Base-by-base conservation (phyloP, 2,329 filamentous ascomycete genomes). In the Aureobasidium pullulans region DNA sequence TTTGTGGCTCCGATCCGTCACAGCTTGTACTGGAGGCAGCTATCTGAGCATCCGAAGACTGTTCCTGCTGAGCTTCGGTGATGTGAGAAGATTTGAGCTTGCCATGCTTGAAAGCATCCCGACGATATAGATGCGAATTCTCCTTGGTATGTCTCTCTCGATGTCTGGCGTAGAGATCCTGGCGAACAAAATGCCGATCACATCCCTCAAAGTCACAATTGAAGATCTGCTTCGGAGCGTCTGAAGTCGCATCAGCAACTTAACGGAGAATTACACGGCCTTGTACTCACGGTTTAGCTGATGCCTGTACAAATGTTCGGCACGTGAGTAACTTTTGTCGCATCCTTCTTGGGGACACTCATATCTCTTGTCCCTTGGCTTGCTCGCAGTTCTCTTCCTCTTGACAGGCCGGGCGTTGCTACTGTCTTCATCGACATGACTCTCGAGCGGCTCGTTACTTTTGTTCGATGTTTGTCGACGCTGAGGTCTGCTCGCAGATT, bases 261-360 rank as follows among this genome's bases (percentile, higher is more conserved):
- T 10, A 19, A 11, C 6, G 3, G 15, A 15, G 4, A 3, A 2
- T 6, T 6, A 2, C 29, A 7, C 11, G 1, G 23, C 1, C 16
- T 6, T 3, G 19, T 2, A 78, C 85, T 73, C 79, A 91, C 88
- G 94, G 71, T 99, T 99, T 66, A 97, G 77, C 75, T 97, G 92
- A 75, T 97, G 93, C 47, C 94, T 85, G 76, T 96, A 96, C 77
- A 99, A 79, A 77, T 99, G 94, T 75, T 97, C 94, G 8, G 94
- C 93, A 70, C 94, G 84, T 29, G 93, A 96, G 72, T 99, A 99
- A 71, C 88, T 95, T 79, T 96, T 99, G 42, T 90, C 92, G 68
- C 94, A 99, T 40, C 88, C 90, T 64, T 89, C 86, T 61, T 90
- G 84, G 5, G 88, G 86, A 70, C 94, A 99, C 68, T 74, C 67